Evolutionary conservation across 2,329 filamentous ascomycete species (phyloP).

Genomic region (Alternaria angustiovoidea): DNA sequence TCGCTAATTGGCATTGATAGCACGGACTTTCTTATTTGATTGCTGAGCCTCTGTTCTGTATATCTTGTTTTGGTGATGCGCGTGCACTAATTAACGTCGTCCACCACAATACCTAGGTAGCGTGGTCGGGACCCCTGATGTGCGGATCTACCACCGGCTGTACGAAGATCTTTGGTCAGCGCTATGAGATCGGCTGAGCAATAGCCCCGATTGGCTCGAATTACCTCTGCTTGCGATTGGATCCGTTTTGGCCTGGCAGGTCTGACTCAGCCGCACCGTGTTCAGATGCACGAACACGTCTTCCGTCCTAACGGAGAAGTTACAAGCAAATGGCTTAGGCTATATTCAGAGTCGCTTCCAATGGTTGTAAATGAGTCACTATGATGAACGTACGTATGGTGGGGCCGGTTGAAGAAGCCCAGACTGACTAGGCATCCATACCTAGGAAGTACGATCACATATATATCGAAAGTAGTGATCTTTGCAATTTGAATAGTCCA

Average conservation of each 20-base stretch:
- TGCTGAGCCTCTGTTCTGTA: neutral
- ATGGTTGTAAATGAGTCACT: neutral
- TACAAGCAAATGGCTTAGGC: neutral
- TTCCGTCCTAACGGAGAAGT: neutral
- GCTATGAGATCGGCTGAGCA: neutral
- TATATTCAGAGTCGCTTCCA: neutral
- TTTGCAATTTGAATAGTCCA: rapidly evolving
- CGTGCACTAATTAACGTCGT: neutral
- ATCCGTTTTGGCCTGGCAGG: neutral
- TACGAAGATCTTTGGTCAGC: neutral
- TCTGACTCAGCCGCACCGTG: neutral
- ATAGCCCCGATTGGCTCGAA: neutral
- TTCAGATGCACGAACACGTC: neutral
- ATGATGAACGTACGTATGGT: neutral
- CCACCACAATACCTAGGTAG: neutral
- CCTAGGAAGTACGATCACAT: neutral
- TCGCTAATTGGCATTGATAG: neutral
- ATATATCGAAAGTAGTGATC: neutral
- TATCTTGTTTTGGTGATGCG: neutral
- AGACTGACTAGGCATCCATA: neutral
- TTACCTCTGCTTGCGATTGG: neutral
- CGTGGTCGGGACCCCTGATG: neutral
- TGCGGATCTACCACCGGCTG: neutral
- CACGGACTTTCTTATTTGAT: rapidly evolving
- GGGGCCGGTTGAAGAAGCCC: rapidly evolving